These are phyloP conservation scores for Rhizoctonia solani DNA, from an alignment of 1,284 basidiomycete genomes.

Conservation along the genomic window DNA sequence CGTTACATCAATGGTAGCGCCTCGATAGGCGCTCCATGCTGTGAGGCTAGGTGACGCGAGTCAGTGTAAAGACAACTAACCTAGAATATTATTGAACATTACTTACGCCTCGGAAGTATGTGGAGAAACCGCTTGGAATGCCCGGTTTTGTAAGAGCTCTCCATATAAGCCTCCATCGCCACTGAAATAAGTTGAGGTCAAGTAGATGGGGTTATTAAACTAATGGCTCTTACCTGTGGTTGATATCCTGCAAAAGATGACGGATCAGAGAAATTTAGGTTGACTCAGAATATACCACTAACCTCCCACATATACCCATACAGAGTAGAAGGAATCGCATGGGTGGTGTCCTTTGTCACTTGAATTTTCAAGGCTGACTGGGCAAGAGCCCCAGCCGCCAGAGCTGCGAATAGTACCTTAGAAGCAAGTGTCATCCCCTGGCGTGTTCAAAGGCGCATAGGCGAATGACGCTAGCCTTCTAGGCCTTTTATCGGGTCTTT, in stretches of 20 bases:
- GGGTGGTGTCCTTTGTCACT: slow-evolving; percentile 31
- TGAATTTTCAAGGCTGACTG: slow-evolving; percentile 27
- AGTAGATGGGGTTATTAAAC: background rate
- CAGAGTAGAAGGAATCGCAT: slow-evolving; percentile 35
- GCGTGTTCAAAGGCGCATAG: background rate
- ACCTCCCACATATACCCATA: slow-evolving; percentile 39
- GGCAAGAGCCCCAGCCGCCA: slow-evolving; percentile 12
- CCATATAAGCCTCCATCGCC: slow-evolving; percentile 39
- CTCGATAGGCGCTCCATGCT: slow-evolving; percentile 16
- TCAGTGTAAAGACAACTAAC: background rate
- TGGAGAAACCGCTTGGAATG: slow-evolving; percentile 31
- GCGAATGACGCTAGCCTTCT: background rate
- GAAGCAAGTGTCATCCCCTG: background rate
- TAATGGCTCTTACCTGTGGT: slow-evolving; percentile 27
- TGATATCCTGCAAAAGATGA: slow-evolving; percentile 35
- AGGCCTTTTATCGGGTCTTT: slow-evolving; percentile 2
- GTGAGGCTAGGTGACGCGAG: slow-evolving; percentile 7
- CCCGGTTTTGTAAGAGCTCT: slow-evolving; percentile 36
- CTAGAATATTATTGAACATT: background rate
- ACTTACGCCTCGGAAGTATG: slow-evolving; percentile 31
- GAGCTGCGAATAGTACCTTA: background rate
- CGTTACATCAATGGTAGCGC: slow-evolving; percentile 18
- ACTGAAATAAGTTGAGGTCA: background rate
- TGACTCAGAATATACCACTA: background rate
- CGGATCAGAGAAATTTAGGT: background rate